Evolutionary conservation across 2,329 filamentous ascomycete species (phyloP), one percentile per base, ranked within the genome.

Genomic region (Fusarium brachygibbosum): DNA sequence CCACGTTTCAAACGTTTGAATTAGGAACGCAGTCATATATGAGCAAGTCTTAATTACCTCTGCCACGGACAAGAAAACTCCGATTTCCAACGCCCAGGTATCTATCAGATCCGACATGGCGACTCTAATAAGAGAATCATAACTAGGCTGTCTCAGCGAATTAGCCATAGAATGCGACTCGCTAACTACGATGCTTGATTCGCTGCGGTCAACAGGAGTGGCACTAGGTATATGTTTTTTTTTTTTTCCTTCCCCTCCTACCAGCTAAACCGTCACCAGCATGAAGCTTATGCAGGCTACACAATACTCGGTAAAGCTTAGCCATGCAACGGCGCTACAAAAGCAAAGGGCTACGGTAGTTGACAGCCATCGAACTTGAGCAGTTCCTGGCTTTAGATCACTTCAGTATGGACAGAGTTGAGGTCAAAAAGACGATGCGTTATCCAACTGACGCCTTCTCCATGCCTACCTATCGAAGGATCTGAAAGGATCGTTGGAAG

Each of bases 151-250:
- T 17, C 57, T 41, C 50, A 31, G 19, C n/a, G 23, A 49, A 14
- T 29, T 44, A 19, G 28, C 17, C 41, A 31, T 19, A 21, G n/a
- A 45, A 29, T 32, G 28, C 21, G 51, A 32, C 40, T 66, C 62
- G 61, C 55, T 58, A 63, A 62, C 10, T 40, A 25, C 37, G 49
- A 35, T 49, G n/a, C 46, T 44, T 68, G 57, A 69, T 69, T 69
- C 52, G 66, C 34, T 55, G 37, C 21, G n/a, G 40, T 31, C 17
- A 35, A 29, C 35, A 42, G 49, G 37, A 58, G 28, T 45, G 29
- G 46, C 52, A 49, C 55, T 45, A 54, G 38, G 52, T 44, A 61
- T 52, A 45, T 35, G 21, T 14, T 11, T 16, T 28, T 23, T 16
- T 17, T 21, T 34, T 25, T 13, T 3, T 16, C 21, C 23, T 6